Base-by-base conservation (phyloP, 2,329 filamentous ascomycete genomes). In the Aspergillus candidus region DNA sequence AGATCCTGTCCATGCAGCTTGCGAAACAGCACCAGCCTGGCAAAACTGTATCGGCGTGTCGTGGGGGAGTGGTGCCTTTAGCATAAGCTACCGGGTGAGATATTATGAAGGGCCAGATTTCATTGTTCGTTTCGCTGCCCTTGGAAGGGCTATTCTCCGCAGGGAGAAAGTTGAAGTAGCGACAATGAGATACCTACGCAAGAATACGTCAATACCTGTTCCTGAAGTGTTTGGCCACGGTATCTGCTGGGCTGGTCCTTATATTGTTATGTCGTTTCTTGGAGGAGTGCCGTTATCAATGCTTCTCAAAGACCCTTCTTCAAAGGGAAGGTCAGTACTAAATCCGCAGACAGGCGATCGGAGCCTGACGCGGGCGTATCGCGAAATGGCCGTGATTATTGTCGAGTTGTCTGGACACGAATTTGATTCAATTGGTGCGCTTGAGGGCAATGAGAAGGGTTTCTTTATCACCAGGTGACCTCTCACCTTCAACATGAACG, bases 401-500 rank as follows among this genome's bases (percentile, higher is more conserved):
- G 41, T 52, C 12, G 38, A 51, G 29, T 35, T 54, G n/a, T 54
- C 42, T 22, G 47, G 48, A 38, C 35, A 17, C 13, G 32, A 40
- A 30, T 53, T 54, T 36, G 22, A 39, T 12, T 22, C 18, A 29
- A 51, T 53, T 34, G 50, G 51, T 15, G 35, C 40, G 27, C 34
- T 53, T 2, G 31, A n/a, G 18, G 5, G 43, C 35, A 17, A 43
- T 13, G 33, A 37, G 7, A 14, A 36, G 7, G 34, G 14, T 4
- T 47, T 40, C 29, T 29, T 29, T 32, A 41, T 47, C 13, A 22
- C 32, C 5, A 40, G 37, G n/a, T 15, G 48, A 35, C 48, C 51
- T 35, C 36, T 55, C 36, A 52, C 52, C 35, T 43, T 48, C 38
- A 52, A 51, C 35, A 50, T 50, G 48, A 53, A 55, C 45, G 36